A percentile compares a stretch with the other conserved stretches of the same genome.
Evolutionary conservation across 2,329 filamentous ascomycete genomes (phyloP).

Genomic region (Rutstroemia sp.): DNA sequence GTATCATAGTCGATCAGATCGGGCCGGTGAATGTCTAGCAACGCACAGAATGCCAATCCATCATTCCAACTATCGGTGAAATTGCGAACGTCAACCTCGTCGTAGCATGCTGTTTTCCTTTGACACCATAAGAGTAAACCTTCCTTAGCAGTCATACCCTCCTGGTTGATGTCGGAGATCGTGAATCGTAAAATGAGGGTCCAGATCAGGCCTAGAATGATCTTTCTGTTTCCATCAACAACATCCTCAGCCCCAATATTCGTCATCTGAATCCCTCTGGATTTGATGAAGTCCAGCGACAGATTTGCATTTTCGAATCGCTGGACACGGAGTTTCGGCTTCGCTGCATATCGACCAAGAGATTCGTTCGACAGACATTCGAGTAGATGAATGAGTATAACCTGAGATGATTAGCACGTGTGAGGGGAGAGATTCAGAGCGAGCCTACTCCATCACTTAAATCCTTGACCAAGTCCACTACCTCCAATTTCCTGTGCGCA

Average conservation of each 20-base stretch:
- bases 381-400: conserved; percentile 91
- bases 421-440: conserved; percentile 3
- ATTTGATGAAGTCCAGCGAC: conserved; percentile 87
- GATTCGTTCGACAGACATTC: conserved; percentile 94
- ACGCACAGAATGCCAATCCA: conserved; percentile 89
- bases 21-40: conserved; percentile 93
- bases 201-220: conserved; percentile 96
- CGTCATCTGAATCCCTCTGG: conserved; percentile 88
- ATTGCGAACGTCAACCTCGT: conserved; percentile 90
- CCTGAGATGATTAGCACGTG: conserved; percentile 41
- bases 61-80: conserved; percentile 98
- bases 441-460: conserved; percentile 83
- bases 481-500: conserved; percentile 65
- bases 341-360: conserved; percentile 91
- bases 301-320: conserved; percentile 98
- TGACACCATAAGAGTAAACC: conserved; percentile 95
- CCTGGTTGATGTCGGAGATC: conserved; percentile 97
- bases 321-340: conserved; percentile 92
- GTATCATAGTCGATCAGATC: conserved; percentile 96
- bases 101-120: conserved; percentile 96
- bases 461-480: conserved; percentile 82
- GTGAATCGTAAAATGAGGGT: conserved; percentile 96
- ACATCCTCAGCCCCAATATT: conserved; percentile 98
- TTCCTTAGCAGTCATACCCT: conserved; percentile 96
- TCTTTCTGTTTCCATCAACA: conserved; percentile 95